Conservation (phyloP, 805 yeast species). For the Sugiyamaella marilandica region DNA sequence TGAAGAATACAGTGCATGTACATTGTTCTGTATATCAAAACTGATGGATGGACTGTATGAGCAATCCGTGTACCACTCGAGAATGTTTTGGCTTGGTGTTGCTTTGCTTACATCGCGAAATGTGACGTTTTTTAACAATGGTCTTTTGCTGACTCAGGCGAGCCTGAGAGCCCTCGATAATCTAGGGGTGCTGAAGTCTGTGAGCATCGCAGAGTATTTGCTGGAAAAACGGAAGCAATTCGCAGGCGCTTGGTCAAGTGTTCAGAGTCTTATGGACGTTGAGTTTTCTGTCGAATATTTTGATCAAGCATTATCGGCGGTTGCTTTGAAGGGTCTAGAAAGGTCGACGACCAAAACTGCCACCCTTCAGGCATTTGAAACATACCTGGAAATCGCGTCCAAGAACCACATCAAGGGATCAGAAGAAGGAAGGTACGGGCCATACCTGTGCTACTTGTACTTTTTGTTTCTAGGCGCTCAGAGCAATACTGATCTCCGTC, state of each 20-base stretch:
- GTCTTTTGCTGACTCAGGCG: slow-evolving; percentile 20
- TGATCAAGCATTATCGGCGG: slow-evolving; percentile 23
- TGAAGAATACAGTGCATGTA: slow-evolving; percentile 36
- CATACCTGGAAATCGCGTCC: slow-evolving; percentile 23
- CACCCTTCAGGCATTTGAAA: slow-evolving; percentile 23
- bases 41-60: slow-evolving; percentile 46
- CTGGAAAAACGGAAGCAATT: slow-evolving; percentile 11
- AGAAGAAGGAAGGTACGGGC: slow-evolving; percentile 10
- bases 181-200: slow-evolving; percentile 20
- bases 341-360: slow-evolving; percentile 19
- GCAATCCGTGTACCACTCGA: slow-evolving; percentile 43
- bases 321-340: slow-evolving; percentile 24
- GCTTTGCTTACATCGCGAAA: slow-evolving; percentile 15
- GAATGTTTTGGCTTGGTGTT: slow-evolving; percentile 45
- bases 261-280: slow-evolving; percentile 14
- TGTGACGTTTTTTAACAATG: slow-evolving; percentile 20
- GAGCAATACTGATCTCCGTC: slow-evolving; percentile 21
- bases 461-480: slow-evolving; percentile 25
- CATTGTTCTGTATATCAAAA: slow-evolving; percentile 43
- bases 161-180: slow-evolving; percentile 21
- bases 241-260: slow-evolving; percentile 16
- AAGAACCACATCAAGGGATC: slow-evolving; percentile 15
- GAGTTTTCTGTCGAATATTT: slow-evolving; percentile 21
- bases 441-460: slow-evolving; percentile 24
- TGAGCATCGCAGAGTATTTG: slow-evolving; percentile 16